These are phyloP conservation scores for Tolypocladium inflatum DNA, from an alignment of 2,329 filamentous ascomycete species.

Conservation along the genomic window DNA sequence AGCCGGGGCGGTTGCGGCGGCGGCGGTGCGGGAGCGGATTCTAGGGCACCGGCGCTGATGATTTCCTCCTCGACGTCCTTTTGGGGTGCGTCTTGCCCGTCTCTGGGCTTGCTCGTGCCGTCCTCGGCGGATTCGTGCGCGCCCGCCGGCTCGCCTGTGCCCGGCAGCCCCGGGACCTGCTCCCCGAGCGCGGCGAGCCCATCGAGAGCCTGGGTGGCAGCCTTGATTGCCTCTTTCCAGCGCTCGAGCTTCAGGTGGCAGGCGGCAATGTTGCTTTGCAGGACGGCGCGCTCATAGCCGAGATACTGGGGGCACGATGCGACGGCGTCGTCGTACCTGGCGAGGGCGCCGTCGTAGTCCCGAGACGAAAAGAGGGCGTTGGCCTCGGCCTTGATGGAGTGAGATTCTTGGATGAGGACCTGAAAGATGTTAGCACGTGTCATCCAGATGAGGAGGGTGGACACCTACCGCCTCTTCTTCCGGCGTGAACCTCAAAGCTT, in stretches of 20 bases:
- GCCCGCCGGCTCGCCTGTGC: slow-evolving; percentile 29
- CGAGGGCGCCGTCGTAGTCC: slow-evolving; percentile 68
- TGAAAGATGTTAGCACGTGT: slow-evolving; percentile 17
- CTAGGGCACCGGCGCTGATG: slow-evolving; percentile 46
- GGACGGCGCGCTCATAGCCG: slow-evolving; percentile 78
- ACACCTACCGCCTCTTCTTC: slow-evolving; percentile 43
- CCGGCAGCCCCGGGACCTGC: slow-evolving; percentile 19
- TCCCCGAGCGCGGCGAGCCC: slow-evolving; percentile 53
- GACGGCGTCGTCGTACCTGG: slow-evolving; percentile 73
- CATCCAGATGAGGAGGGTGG: neutral
- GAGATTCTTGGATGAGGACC: slow-evolving; percentile 62
- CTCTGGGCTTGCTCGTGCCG: slow-evolving; percentile 2
- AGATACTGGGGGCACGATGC: slow-evolving; percentile 73
- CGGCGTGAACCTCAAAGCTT: slow-evolving; percentile 34
- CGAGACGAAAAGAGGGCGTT: slow-evolving; percentile 69
- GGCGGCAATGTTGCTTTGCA: slow-evolving; percentile 81
- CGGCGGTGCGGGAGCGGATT: slow-evolving; percentile 30
- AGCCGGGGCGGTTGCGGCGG: slow-evolving; percentile 5
- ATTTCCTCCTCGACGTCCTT: slow-evolving; percentile 46
- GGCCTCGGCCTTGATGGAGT: slow-evolving; percentile 62
- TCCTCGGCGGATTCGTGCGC: slow-evolving; percentile 24
- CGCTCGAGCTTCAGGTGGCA: slow-evolving; percentile 78
- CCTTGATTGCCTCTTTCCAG: slow-evolving; percentile 74
- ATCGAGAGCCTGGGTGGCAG: slow-evolving; percentile 64
- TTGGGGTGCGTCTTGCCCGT: slow-evolving; percentile 30